phyloP scores from a whole-genome alignment of 805 yeast species.

The Suhomyces sp. region DNA sequence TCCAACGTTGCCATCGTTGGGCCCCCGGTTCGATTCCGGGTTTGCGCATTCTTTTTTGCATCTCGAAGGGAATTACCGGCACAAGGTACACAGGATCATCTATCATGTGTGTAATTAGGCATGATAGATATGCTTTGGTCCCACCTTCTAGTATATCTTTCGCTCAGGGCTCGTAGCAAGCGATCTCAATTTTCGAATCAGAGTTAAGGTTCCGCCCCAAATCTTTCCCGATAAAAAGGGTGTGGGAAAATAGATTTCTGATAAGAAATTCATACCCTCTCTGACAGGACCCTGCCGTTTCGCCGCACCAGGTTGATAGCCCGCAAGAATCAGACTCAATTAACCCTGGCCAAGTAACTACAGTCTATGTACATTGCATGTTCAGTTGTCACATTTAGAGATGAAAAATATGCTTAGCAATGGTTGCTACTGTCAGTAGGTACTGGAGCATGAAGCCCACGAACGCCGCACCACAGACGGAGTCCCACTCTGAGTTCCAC shows the following conservation, averaged over 20 bases:
- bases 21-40: slow-evolving; percentile 10
- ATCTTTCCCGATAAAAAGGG: background rate
- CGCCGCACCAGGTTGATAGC: background rate
- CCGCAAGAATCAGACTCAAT: background rate
- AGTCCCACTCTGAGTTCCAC: background rate
- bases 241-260: background rate
- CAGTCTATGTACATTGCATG: background rate
- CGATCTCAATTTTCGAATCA: background rate
- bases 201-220: background rate
- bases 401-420: background rate
- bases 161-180: background rate
- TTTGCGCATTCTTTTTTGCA: slow-evolving; percentile 3
- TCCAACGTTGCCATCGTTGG: slow-evolving; percentile 10
- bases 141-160: background rate
- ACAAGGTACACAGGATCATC: background rate
- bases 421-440: background rate
- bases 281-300: background rate
- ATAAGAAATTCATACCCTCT: background rate
- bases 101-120: background rate
- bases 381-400: background rate
- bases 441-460: background rate
- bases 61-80: background rate
- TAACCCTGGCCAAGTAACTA: background rate
- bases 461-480: background rate
- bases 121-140: background rate